Evolutionary conservation across 2,329 filamentous ascomycete genomes (phyloP).

Genomic region (Ophiostoma tasmaniense): DNA sequence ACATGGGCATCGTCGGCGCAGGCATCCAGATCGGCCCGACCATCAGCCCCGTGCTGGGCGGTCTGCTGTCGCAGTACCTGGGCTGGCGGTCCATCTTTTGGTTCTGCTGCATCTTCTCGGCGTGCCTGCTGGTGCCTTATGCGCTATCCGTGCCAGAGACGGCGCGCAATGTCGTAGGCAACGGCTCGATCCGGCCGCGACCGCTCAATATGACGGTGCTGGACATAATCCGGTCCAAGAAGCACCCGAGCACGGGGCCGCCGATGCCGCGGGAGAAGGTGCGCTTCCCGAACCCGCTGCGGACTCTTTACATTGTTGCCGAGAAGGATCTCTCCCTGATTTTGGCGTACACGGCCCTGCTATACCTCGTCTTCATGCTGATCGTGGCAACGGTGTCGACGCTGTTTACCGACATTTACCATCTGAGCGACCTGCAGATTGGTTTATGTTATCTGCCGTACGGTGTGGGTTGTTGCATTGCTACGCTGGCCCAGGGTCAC

Average conservation of each 20-base stretch:
- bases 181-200: constrained; percentile 52
- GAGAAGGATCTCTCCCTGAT: constrained; percentile 51
- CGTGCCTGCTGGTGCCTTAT: constrained; percentile 45
- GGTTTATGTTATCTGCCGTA: constrained; percentile 49
- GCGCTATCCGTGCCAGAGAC: constrained; percentile 51
- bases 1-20: constrained; percentile 58
- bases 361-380: constrained; percentile 50
- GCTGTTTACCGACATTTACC: constrained; percentile 43
- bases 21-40: constrained; percentile 49
- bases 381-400: constrained; percentile 45
- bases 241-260: constrained; percentile 20
- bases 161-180: constrained; percentile 50
- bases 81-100: constrained; percentile 64
- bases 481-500: constrained; percentile 48
- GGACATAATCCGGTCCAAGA: constrained; percentile 37
- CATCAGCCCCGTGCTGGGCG: constrained; percentile 54
- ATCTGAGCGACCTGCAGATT: constrained; percentile 41
- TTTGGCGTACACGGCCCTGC: constrained; percentile 42
- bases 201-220: constrained; percentile 50
- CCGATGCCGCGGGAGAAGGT: constrained; percentile 28
- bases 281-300: constrained; percentile 48
- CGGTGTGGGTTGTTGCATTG: constrained; percentile 41
- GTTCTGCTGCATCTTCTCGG: constrained; percentile 52
- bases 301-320: constrained; percentile 44
- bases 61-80: constrained; percentile 52